Percentiles rank a stretch among this genome's conserved stretches.
These are phyloP conservation scores for Pestalotiopsis sp. DNA, from an alignment of 2,329 filamentous ascomycete species.

Conservation along the genomic window DNA sequence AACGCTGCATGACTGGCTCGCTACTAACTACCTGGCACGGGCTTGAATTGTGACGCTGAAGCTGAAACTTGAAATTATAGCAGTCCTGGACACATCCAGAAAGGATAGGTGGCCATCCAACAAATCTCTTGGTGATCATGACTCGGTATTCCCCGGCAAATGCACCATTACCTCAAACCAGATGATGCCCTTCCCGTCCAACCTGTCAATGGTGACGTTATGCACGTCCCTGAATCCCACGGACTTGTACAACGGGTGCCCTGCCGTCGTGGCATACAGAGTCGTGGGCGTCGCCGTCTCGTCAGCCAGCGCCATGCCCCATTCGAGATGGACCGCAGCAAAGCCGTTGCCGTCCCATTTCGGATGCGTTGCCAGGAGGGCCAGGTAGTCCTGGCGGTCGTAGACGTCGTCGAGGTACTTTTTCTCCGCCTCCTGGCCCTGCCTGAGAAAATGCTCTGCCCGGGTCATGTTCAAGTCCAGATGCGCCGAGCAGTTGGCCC, in stretches of 20 bases:
- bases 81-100: too few relatives aligned
- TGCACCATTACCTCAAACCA: slow-evolving; percentile 6
- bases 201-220: slow-evolving; percentile 1
- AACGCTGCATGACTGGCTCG: too few relatives aligned
- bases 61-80: too few relatives aligned
- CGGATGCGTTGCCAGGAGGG: slow-evolving; percentile 3
- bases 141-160: not conserved
- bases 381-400: slow-evolving; percentile 1
- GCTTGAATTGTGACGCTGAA: too few relatives aligned
- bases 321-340: slow-evolving; percentile 4
- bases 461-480: slow-evolving; percentile 4
- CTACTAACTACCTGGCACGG: too few relatives aligned
- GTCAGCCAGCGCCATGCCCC: slow-evolving; percentile 7
- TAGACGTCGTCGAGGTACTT: slow-evolving; percentile 11
- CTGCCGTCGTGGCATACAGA: not conserved
- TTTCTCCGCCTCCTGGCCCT: not conserved
- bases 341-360: slow-evolving; percentile 12
- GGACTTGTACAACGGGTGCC: slow-evolving; percentile 5
- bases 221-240: slow-evolving; percentile 1
- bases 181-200: not conserved
- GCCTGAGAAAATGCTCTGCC: not conserved
- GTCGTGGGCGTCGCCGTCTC: not conserved
- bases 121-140: not conserved
- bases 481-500: slow-evolving; percentile 4
- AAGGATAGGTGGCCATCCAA: too few relatives aligned